Evolutionary conservation across 2,329 filamentous ascomycete species (phyloP).

Genomic region (Cladophialophora yegresii): DNA sequence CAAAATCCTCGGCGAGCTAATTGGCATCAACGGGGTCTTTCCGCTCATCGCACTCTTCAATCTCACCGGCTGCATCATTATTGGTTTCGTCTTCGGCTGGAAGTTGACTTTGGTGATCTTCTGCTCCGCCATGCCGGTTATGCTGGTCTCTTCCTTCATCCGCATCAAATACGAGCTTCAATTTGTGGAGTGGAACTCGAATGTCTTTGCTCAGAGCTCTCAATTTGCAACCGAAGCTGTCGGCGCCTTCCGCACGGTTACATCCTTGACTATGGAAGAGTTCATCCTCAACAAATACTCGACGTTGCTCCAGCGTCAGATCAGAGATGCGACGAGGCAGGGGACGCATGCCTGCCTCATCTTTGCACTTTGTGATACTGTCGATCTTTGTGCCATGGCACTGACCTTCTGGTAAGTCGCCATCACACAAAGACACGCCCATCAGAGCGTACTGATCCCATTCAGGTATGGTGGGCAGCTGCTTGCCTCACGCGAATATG

Average conservation of each 20-base stretch:
- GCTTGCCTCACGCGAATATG: constrained; percentile 55
- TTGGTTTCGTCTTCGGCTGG: constrained; percentile 74
- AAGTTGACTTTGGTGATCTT: constrained; percentile 70
- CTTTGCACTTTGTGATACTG: constrained; percentile 69
- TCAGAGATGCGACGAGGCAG: constrained; percentile 61
- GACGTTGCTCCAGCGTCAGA: constrained; percentile 60
- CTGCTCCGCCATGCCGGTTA: constrained; percentile 59
- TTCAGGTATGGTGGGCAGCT: constrained; percentile 65
- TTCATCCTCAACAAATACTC: constrained; percentile 65
- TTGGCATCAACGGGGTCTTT: constrained; percentile 66
- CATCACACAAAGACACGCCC: background rate
- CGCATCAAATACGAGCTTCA: constrained; percentile 32
- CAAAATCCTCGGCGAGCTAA: constrained; percentile 53
- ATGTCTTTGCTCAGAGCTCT: constrained; percentile 60
- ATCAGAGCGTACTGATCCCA: constrained; percentile 40
- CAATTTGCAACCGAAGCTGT: constrained; percentile 75
- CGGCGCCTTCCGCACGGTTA: constrained; percentile 71
- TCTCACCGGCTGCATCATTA: constrained; percentile 63
- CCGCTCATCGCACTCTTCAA: constrained; percentile 71
- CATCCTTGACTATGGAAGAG: constrained; percentile 69
- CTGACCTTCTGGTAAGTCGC: constrained; percentile 57
- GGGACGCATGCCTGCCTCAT: constrained; percentile 64
- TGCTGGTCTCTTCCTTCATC: constrained; percentile 52
- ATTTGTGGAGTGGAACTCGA: constrained; percentile 31
- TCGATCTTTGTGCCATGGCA: constrained; percentile 64